These are phyloP conservation scores for Viola odorata DNA, from an alignment of 345 rosid species.

Conservation along the genomic window DNA sequence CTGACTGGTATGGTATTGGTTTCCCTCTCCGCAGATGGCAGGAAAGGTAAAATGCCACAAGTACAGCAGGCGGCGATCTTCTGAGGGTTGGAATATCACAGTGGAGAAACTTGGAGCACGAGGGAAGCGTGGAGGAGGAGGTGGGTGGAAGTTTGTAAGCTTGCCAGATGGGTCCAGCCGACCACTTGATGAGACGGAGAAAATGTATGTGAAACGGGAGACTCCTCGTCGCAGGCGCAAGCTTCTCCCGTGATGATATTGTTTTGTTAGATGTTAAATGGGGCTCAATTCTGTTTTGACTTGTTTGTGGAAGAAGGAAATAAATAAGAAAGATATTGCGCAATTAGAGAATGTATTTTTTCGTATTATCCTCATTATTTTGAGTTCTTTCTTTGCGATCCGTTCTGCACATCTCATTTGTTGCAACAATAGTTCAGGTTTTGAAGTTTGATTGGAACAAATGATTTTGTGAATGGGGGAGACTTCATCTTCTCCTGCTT, in stretches of 20 bases:
- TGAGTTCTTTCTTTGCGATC: too few species aligned
- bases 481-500: too few species aligned
- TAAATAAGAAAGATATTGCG: too few species aligned
- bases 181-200: slow-evolving; percentile 69
- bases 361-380: too few species aligned
- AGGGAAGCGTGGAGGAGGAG: slow-evolving; percentile 87
- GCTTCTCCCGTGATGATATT: slow-evolving; percentile 54
- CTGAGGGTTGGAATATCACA: slow-evolving; percentile 81
- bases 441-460: too few species aligned
- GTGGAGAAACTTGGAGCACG: slow-evolving; percentile 73
- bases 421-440: too few species aligned
- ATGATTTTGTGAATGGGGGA: too few species aligned
- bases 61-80: slow-evolving; percentile 72
- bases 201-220: slow-evolving; percentile 80
- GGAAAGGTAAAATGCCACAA: slow-evolving; percentile 81
- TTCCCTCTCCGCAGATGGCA: slow-evolving; percentile 42
- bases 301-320: too few species aligned
- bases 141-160: slow-evolving; percentile 94
- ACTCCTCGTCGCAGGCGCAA: slow-evolving; percentile 73
- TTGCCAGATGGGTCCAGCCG: slow-evolving; percentile 89
- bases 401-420: too few species aligned
- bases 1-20: not conserved
- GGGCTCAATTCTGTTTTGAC: too few species aligned
- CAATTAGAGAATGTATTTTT: too few species aligned
- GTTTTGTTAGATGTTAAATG: too few species aligned